Conservation (phyloP, 2,329 filamentous ascomycete genomes). For the Chaetomium sp. region DNA sequence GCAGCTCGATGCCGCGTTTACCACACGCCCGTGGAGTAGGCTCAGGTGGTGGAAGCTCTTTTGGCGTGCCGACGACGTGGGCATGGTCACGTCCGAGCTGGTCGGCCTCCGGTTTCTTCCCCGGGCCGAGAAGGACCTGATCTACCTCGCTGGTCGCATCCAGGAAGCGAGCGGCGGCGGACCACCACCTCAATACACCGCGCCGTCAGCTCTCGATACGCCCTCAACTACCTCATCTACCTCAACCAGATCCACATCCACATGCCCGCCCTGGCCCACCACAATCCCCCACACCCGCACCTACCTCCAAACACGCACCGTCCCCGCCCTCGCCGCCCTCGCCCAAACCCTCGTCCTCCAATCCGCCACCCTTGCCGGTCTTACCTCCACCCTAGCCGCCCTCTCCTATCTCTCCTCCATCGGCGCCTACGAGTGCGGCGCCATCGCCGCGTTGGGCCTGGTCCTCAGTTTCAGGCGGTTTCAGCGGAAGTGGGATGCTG, state of each 20-base stretch:
- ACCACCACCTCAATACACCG: slow-evolving; percentile 19
- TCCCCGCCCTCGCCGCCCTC: slow-evolving; percentile 64
- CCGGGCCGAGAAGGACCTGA: slow-evolving; percentile 70
- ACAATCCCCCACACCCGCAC: slow-evolving; percentile 67
- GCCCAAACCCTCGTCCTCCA: slow-evolving; percentile 70
- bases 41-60: slow-evolving; percentile 92
- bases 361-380: slow-evolving; percentile 64
- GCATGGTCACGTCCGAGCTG: slow-evolving; percentile 74
- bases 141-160: slow-evolving; percentile 69
- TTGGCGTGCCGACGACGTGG: slow-evolving; percentile 89
- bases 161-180: slow-evolving; percentile 24
- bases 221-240: no score
- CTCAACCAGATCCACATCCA: no score
- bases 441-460: slow-evolving; percentile 54
- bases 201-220: slow-evolving; percentile 12
- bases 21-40: slow-evolving; percentile 68
- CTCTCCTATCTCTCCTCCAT: slow-evolving; percentile 52
- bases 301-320: slow-evolving; percentile 57
- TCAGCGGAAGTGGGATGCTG: slow-evolving; percentile 57
- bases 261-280: slow-evolving; percentile 52
- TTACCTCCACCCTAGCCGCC: slow-evolving; percentile 49
- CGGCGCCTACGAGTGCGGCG: slow-evolving; percentile 55
- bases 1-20: slow-evolving; percentile 71
- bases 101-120: slow-evolving; percentile 70
- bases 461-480: slow-evolving; percentile 53